Evolutionary conservation across 192 early-diverging fungal species (phyloP).

Genomic region (Pecoramyces ruminantium): DNA sequence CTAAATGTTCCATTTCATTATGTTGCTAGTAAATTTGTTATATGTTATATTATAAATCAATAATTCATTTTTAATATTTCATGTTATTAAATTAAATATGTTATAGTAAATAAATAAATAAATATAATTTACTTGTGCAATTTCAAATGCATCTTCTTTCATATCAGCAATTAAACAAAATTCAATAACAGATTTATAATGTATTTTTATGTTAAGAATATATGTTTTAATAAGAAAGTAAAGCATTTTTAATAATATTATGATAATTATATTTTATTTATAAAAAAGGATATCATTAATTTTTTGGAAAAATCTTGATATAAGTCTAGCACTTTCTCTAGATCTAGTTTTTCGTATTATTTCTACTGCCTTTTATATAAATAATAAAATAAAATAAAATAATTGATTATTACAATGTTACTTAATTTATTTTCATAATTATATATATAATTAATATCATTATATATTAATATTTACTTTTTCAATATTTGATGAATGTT

Average conservation of each 20-base stretch:
- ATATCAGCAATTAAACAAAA: slow-evolving; percentile 36
- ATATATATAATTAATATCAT: too few species aligned
- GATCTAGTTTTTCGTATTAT: slow-evolving; percentile 28
- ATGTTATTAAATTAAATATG: too few species aligned
- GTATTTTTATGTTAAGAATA: not conserved
- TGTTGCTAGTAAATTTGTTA: slow-evolving; percentile 21
- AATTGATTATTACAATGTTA: too few species aligned
- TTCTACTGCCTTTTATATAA: slow-evolving; percentile 7
- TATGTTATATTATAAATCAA: too few species aligned
- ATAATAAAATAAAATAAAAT: not conserved
- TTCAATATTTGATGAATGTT: slow-evolving; percentile 27
- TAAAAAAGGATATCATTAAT: slow-evolving; percentile 9
- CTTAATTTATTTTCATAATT: too few species aligned
- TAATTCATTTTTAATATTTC: too few species aligned
- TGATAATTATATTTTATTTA: too few species aligned
- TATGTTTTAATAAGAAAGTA: too few species aligned
- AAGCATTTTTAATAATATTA: too few species aligned
- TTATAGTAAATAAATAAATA: too few species aligned
- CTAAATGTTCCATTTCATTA: slow-evolving; percentile 34
- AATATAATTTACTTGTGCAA: slow-evolving; percentile 15
- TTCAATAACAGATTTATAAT: slow-evolving; percentile 28
- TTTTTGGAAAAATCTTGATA: slow-evolving; percentile 26
- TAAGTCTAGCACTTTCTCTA: slow-evolving; percentile 22
- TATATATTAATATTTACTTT: slow-evolving; percentile 2
- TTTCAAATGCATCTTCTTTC: slow-evolving; percentile 32